phyloP scores from a whole-genome alignment of 2,329 filamentous ascomycete genomes.

The Hypoxylon sp. region DNA sequence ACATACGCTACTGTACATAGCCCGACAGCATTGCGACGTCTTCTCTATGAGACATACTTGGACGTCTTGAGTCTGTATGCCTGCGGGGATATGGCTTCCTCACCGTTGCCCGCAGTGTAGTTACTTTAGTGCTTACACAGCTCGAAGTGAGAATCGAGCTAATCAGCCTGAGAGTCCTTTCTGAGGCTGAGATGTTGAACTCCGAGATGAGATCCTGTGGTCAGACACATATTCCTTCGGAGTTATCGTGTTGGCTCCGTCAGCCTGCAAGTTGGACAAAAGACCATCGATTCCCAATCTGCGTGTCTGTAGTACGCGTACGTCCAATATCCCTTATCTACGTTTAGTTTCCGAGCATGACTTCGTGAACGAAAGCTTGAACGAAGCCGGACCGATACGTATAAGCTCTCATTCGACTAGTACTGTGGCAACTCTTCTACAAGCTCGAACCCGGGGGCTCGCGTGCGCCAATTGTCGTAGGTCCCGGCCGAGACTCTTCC shows the following conservation, averaged over 20 bases:
- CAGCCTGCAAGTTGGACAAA: slow-evolving; percentile 5
- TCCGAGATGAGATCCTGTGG: slow-evolving; percentile 14
- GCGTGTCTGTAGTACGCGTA: slow-evolving; percentile 3
- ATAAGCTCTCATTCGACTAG: slow-evolving; percentile 22
- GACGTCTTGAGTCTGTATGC: neutral
- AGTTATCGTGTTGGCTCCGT: slow-evolving; percentile 12
- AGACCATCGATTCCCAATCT: slow-evolving; percentile 15
- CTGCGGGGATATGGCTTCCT: slow-evolving; percentile 2
- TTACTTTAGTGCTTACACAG: neutral
- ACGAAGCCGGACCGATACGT: slow-evolving; percentile 10
- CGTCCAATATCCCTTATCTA: slow-evolving; percentile 19
- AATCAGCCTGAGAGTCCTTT: neutral
- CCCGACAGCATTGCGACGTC: neutral
- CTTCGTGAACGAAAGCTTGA: slow-evolving; percentile 19
- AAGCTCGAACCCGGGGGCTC: slow-evolving; percentile 23
- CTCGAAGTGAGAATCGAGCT: neutral
- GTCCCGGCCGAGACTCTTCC: slow-evolving; percentile 25
- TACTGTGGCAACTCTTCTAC: neutral
- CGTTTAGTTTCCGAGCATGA: slow-evolving; percentile 22
- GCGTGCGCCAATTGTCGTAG: slow-evolving; percentile 34
- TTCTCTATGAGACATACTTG: neutral
- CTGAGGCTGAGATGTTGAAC: slow-evolving; percentile 23
- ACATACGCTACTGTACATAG: slow-evolving; percentile 1
- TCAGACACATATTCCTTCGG: slow-evolving; percentile 27
- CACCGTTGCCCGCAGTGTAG: neutral